phyloP scores from a whole-genome alignment of 2,329 filamentous ascomycete genomes.

The Botrytis pseudocinerea region DNA sequence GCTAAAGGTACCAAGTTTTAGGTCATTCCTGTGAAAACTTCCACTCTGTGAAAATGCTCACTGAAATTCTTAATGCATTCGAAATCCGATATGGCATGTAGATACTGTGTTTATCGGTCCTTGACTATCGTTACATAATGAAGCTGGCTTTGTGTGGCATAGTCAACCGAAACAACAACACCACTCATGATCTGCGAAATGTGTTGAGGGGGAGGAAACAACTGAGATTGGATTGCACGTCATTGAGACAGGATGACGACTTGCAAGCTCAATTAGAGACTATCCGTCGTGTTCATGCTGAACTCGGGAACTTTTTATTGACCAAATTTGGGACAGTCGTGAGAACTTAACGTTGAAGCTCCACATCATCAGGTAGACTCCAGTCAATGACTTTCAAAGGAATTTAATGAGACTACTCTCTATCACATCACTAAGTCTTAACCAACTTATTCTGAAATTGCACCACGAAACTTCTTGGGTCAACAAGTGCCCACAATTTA shows the following conservation, averaged over 20 bases:
- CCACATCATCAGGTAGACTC: background rate
- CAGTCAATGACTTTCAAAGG: background rate
- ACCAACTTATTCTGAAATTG: background rate
- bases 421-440: background rate
- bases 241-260: no score
- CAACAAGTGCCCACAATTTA: background rate
- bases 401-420: background rate
- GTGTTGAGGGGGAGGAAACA: no score
- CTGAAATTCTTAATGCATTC: background rate
- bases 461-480: background rate
- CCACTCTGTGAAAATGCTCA: background rate
- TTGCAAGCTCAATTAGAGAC: no score
- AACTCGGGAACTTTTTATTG: no score
- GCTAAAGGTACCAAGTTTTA: background rate
- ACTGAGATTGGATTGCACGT: no score
- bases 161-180: no score
- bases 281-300: no score
- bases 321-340: no score
- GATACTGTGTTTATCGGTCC: background rate
- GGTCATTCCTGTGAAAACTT: background rate
- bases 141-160: no score
- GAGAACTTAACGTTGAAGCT: background rate
- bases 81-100: background rate
- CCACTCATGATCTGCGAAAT: no score
- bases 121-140: no score